Percentiles rank a stretch among this genome's conserved stretches.
Evolutionary conservation across 306 rosid species (phyloP).

Genomic region (Sophora flavescens): DNA sequence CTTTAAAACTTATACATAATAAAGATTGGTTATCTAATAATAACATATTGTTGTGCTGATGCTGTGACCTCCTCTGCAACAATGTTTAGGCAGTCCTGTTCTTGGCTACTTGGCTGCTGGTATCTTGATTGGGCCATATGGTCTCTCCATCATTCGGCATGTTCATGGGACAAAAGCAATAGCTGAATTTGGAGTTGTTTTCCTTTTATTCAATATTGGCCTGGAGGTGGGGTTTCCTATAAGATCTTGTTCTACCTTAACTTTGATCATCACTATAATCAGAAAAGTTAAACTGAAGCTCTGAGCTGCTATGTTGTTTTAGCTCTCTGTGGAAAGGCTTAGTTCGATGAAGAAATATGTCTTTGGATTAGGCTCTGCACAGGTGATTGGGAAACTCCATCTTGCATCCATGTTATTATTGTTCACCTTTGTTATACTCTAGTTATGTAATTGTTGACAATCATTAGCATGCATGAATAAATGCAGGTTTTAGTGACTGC

Average conservation of each 20-base stretch:
- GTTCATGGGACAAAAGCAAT: slow-evolving; percentile 98
- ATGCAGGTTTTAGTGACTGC: slow-evolving; percentile 98
- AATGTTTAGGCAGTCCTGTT: slow-evolving; percentile 93
- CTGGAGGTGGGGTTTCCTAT: slow-evolving; percentile 77
- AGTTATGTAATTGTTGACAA: slow-evolving; percentile 42
- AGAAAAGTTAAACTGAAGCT: slow-evolving; percentile 51
- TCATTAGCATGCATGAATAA: slow-evolving; percentile 45
- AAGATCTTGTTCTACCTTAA: slow-evolving; percentile 44
- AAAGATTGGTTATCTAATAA: slow-evolving; percentile 27
- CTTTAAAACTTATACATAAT: slow-evolving; percentile 22
- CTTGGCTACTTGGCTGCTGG: slow-evolving; percentile 99
- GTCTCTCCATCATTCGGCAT: slow-evolving; percentile 96
- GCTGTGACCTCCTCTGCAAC: slow-evolving; percentile 50
- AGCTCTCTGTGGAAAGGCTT: slow-evolving; percentile 99
- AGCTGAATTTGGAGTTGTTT: slow-evolving; percentile 99
- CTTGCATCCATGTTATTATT: slow-evolving; percentile 31
- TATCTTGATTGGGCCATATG: slow-evolving; percentile 97
- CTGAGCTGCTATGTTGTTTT: slow-evolving; percentile 52
- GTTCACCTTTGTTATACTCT: slow-evolving; percentile 36
- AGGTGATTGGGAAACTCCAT: slow-evolving; percentile 68
- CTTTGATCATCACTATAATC: slow-evolving; percentile 41
- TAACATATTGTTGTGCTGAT: slow-evolving; percentile 47
- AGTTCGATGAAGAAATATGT: slow-evolving; percentile 99
- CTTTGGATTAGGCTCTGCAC: slow-evolving; percentile 97
- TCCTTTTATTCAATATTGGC: slow-evolving; percentile 96